phyloP scores from a whole-genome alignment of 2,329 filamentous ascomycete genomes.

The Oidium heveae region DNA sequence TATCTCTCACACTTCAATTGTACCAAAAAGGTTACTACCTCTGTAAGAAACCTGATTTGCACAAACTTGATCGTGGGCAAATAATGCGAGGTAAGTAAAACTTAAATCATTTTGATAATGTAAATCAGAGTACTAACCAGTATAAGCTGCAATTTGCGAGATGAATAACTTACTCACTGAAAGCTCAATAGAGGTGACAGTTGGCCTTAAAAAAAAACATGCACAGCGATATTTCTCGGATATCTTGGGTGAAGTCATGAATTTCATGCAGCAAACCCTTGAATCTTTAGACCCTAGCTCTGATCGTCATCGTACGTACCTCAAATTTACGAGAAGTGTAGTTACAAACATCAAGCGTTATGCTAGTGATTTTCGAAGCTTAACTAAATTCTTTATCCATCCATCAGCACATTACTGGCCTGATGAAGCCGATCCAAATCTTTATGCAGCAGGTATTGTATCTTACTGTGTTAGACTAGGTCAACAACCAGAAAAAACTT shows the following conservation, averaged over 20 bases:
- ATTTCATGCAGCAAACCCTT: conserved; percentile 8
- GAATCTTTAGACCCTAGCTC: conserved; percentile 5
- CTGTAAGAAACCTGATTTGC: background rate
- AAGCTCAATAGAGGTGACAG: conserved; percentile 1
- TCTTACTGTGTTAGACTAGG: conserved; percentile 9
- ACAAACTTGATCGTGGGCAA: background rate
- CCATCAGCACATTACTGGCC: conserved; percentile 11
- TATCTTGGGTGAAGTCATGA: conserved; percentile 8
- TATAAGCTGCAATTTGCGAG: conserved; percentile 3
- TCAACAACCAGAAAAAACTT: conserved; percentile 5
- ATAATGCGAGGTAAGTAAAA: conserved; percentile 3
- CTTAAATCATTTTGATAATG: background rate
- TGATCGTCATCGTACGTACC: conserved; percentile 6
- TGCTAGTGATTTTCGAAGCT: conserved; percentile 7
- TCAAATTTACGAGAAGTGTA: conserved; percentile 7
- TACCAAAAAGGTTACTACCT: conserved; percentile 3
- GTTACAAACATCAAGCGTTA: conserved; percentile 8
- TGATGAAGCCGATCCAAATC: conserved; percentile 9
- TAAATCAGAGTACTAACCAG: background rate
- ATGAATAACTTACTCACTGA: conserved; percentile 5
- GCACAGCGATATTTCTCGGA: conserved; percentile 4
- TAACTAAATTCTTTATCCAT: conserved; percentile 9
- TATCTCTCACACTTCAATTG: conserved; percentile 4
- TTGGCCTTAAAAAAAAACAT: conserved; percentile 5
- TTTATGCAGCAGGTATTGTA: conserved; percentile 10